Evolutionary conservation across 768 basidiomycete genomes (phyloP), one percentile per base, ranked within the genome.

Genomic region (Rhodotorula toruloides): DNA sequence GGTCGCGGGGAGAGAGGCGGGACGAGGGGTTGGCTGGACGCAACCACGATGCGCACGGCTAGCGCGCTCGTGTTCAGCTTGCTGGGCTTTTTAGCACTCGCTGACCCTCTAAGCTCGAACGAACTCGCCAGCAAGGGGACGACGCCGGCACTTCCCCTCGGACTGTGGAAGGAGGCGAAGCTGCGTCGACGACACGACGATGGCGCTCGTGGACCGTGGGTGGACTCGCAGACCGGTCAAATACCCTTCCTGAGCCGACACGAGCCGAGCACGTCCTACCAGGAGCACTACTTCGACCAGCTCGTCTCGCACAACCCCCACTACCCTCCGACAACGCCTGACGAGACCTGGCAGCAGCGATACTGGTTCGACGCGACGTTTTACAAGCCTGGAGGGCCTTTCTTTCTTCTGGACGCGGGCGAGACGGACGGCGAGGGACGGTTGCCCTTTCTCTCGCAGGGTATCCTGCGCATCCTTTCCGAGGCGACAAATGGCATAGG

Each of bases 351-450:
- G 78, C 78, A 82, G 57, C 92, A 98, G 75, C 83, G 94, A 27
- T 99, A 91, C 77, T 99, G 94, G 94, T 81, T 93, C 43, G 92
- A 87, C 74, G 84, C 84, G 27, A 83, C 88, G 40, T 85, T 90
- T 76, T 97, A 93, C 77, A 80, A 83, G 60, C 68, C 81, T 4
- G 85, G 86, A 49, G 88, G 86, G 4, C 94, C 93, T 0, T 90
- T 97, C 29, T 87, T 91, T 71, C 84, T 97, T 4, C 79, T 97
- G 29, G 94, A 97, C 77, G 91, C 90, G 1, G 94, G 94, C 22
- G 94, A 97, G 79, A 94, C 91, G 7, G 87, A 84, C 67, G 94
- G 91, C 27, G 85, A 84, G 37, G 75, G 22, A 17, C 71, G 80
- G 54, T 55, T 81, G 13, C 77, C 78, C 0, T 88, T 85, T 79